Conservation (phyloP, 148 eudicot genomes). For the Vaccinium myrtillus region DNA sequence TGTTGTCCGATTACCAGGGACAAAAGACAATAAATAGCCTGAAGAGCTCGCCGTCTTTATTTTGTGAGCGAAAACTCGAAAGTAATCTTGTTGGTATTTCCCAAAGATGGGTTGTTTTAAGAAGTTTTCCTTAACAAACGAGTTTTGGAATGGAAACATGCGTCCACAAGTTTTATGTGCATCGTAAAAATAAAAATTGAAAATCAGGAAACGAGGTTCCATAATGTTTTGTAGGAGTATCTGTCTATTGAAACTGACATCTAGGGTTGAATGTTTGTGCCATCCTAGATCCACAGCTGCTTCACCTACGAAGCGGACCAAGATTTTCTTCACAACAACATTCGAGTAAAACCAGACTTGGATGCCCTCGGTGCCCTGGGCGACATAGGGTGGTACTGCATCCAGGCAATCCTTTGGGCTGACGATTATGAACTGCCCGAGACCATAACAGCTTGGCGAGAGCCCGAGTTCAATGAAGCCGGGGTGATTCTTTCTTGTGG, state of each 20-base stretch:
- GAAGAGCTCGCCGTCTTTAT: too few species aligned
- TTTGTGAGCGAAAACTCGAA: background rate
- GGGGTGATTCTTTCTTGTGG: slow-evolving; percentile 26
- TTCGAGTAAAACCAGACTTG: slow-evolving; percentile 25
- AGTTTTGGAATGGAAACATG: too few species aligned
- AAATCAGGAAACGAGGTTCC: background rate
- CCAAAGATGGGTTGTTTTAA: background rate
- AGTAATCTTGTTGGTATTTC: background rate
- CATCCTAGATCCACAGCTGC: slow-evolving; percentile 17
- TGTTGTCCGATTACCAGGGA: too few species aligned
- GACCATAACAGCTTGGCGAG: slow-evolving; percentile 14
- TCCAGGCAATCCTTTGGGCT: slow-evolving; percentile 24
- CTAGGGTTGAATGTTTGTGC: background rate
- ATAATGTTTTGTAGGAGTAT: background rate
- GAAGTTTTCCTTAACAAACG: too few species aligned
- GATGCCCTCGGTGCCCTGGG: slow-evolving; percentile 22
- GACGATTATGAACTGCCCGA: slow-evolving; percentile 13
- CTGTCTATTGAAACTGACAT: background rate
- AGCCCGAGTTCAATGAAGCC: slow-evolving; percentile 10
- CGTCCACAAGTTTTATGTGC: too few species aligned
- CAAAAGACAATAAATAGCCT: too few species aligned
- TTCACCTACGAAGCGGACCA: slow-evolving; percentile 12
- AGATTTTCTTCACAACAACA: slow-evolving; percentile 14
- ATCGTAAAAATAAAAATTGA: background rate
- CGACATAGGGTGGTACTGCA: slow-evolving; percentile 24